Percentiles rank a stretch among this genome's conserved stretches.
Evolutionary conservation across 2,329 filamentous ascomycete species (phyloP).

Genomic region (Diplocarpon rosae): DNA sequence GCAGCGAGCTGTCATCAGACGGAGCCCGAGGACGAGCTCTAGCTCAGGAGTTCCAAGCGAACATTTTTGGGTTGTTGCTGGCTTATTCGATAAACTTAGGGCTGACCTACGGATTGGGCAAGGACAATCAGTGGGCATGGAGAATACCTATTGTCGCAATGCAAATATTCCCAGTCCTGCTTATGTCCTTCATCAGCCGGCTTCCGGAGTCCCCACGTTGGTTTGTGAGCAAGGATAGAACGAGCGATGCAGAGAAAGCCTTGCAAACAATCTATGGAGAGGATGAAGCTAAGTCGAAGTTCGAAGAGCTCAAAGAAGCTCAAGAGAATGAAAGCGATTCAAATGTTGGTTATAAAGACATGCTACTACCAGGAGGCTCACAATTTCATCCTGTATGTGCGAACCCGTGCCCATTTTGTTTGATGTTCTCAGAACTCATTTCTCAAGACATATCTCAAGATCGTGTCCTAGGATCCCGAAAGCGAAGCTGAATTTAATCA

Average conservation of each 20-base stretch:
- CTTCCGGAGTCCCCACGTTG: conserved; percentile 49
- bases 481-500: no score
- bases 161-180: conserved; percentile 45
- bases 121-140: conserved; percentile 50
- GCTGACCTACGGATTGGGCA: conserved; percentile 42
- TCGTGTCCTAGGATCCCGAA: no score
- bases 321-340: conserved; percentile 39
- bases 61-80: conserved; percentile 51
- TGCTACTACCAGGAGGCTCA: conserved; percentile 41
- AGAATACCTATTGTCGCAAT: conserved; percentile 48
- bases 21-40: conserved; percentile 45
- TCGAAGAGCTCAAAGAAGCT: conserved; percentile 39
- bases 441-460: no score
- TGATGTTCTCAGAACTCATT: no score
- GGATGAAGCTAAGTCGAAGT: conserved; percentile 35
- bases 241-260: conserved; percentile 39
- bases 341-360: conserved; percentile 41
- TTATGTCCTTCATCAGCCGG: conserved; percentile 40
- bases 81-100: conserved; percentile 48
- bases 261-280: conserved; percentile 40
- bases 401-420: no score
- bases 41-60: conserved; percentile 53
- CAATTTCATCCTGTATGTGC: conserved; percentile 41
- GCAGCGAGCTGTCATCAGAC: conserved; percentile 44
- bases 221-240: conserved; percentile 39